Evolutionary conservation across 1,139 yeast genomes (phyloP).

Genomic region (Diutina rugosa): DNA sequence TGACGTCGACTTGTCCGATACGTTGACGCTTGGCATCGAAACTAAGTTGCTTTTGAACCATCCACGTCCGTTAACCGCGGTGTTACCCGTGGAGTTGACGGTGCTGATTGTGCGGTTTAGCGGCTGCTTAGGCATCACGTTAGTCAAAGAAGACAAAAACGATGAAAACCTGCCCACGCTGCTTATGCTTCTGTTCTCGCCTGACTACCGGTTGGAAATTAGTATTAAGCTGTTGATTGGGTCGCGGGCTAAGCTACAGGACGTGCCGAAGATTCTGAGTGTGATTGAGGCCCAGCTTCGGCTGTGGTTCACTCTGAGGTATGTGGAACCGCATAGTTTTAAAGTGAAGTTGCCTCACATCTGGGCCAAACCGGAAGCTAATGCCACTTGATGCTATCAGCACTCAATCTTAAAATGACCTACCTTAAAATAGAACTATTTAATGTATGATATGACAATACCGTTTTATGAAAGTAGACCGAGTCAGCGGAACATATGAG

Average conservation of each 20-base stretch:
- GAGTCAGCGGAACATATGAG: too few species aligned
- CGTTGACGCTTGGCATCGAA: conserved; percentile 79
- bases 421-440: too few species aligned
- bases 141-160: conserved; percentile 39
- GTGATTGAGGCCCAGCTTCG: conserved; percentile 72
- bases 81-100: conserved; percentile 67
- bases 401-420: too few species aligned
- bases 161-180: conserved; percentile 33
- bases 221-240: conserved; percentile 82
- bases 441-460: too few species aligned
- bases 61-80: conserved; percentile 78
- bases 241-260: conserved; percentile 81
- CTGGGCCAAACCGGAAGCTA: conserved; percentile 44
- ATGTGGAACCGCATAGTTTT: conserved; percentile 89
- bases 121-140: conserved; percentile 80
- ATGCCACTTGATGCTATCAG: background rate
- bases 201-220: conserved; percentile 82
- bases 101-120: conserved; percentile 87
- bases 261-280: conserved; percentile 83
- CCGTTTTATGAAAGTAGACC: too few species aligned
- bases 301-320: conserved; percentile 84
- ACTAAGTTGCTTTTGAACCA: conserved; percentile 72
- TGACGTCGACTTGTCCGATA: conserved; percentile 85
- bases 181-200: conserved; percentile 77
- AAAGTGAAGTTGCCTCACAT: conserved; percentile 72